These are phyloP conservation scores for Amyloporia xantha DNA, from an alignment of 768 basidiomycete genomes.

Conservation along the genomic window DNA sequence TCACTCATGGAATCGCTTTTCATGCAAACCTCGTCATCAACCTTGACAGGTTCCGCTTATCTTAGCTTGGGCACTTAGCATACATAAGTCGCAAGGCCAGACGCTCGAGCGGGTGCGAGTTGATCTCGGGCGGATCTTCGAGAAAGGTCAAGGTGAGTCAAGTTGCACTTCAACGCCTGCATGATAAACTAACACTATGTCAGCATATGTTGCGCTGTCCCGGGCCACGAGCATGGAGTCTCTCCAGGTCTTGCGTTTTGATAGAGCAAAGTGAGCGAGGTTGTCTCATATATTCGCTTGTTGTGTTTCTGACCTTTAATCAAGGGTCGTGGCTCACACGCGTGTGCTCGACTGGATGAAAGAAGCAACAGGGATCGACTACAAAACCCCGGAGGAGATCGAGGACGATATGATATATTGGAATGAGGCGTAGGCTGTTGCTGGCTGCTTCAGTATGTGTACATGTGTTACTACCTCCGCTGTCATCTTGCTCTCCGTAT, in stretches of 20 bases:
- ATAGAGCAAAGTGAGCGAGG: conserved; percentile 44
- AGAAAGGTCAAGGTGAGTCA: conserved; percentile 63
- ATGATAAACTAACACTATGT: too few relatives aligned
- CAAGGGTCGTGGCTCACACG: conserved; percentile 59
- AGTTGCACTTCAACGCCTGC: neutral
- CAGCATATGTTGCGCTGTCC: conserved; percentile 69
- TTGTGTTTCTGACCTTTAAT: neutral
- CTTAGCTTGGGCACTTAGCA: conserved; percentile 82
- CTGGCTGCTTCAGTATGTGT: neutral
- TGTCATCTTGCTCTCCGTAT: too few relatives aligned
- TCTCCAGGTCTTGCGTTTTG: conserved; percentile 61
- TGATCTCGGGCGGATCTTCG: conserved; percentile 70
- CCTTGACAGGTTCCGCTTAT: conserved; percentile 46
- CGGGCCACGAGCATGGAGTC: conserved; percentile 62
- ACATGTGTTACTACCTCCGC: too few relatives aligned
- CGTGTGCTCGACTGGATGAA: conserved; percentile 55
- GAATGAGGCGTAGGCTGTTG: conserved; percentile 3
- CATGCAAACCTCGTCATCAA: neutral
- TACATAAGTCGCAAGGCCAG: conserved; percentile 90
- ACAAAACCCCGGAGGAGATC: neutral
- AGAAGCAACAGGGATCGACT: neutral
- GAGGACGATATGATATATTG: neutral
- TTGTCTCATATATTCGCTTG: neutral
- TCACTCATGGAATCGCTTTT: conserved; percentile 1
- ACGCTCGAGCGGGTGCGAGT: conserved; percentile 81